Percentiles rank a stretch among this genome's conserved stretches.
These are phyloP conservation scores for Rhizopogon roseolus DNA, from an alignment of 768 basidiomycete genomes.

Conservation along the genomic window DNA sequence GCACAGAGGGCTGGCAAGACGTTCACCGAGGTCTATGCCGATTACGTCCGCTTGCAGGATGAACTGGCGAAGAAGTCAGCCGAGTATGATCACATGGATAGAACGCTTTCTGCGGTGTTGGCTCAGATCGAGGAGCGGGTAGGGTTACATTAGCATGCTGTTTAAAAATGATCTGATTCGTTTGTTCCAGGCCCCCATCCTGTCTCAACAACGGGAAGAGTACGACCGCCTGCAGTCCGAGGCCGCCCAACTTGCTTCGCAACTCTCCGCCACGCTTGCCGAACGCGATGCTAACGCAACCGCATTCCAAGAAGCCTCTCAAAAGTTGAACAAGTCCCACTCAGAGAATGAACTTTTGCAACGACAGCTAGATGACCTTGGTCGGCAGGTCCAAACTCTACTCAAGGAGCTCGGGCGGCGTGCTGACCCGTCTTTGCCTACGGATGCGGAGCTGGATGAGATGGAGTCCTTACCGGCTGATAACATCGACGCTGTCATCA, in stretches of 20 bases:
- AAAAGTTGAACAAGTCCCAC: conserved; percentile 54
- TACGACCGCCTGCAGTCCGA: conserved; percentile 82
- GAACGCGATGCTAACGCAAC: conserved; percentile 67
- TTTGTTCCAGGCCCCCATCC: conserved; percentile 71
- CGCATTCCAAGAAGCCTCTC: conserved; percentile 52
- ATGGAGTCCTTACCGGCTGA: conserved; percentile 43
- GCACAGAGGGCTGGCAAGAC: conserved; percentile 82
- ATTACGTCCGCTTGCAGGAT: conserved; percentile 83
- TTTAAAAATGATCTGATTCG: neutral
- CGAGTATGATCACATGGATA: conserved; percentile 84
- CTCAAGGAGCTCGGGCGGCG: conserved; percentile 76
- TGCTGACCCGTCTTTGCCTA: conserved; percentile 77
- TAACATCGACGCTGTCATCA: conserved; percentile 77
- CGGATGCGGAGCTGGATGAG: conserved; percentile 54
- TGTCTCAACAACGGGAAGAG: conserved; percentile 86
- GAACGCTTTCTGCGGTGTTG: conserved; percentile 72
- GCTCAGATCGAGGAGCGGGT: conserved; percentile 91
- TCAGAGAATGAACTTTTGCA: conserved; percentile 66
- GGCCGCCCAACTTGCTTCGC: conserved; percentile 72
- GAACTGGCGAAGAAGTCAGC: conserved; percentile 71
- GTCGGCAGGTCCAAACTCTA: conserved; percentile 78
- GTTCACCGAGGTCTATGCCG: conserved; percentile 92
- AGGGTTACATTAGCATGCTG: neutral
- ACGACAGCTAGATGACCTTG: conserved; percentile 77
- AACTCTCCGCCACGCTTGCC: conserved; percentile 67